Base-by-base conservation (phyloP, 208 protist species). In the Acanthamoeba castellanii region DNA sequence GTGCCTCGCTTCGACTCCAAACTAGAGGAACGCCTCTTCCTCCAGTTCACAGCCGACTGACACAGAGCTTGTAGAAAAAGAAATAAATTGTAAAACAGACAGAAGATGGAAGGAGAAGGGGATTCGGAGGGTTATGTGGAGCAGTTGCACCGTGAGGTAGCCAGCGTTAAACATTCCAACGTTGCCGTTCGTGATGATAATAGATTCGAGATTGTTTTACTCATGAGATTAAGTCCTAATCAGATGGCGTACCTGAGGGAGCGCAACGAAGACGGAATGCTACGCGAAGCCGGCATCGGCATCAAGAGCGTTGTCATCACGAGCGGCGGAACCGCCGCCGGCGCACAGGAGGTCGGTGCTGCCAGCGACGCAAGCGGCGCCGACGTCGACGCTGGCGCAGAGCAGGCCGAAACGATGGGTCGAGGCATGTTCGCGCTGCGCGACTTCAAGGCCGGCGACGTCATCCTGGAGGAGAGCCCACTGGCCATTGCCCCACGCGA, bases 1-100 rank as follows among this genome's bases (percentile, higher is more conserved):
- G 50, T 97, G n/a, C 94, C 97, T 7, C 27, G 57, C 42, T 94
- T 98, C 3, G 27, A 32, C 9, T 88, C 89, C 47, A 57, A 94
- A 3, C 1, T 94, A 7, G 94, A 95, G 42, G 22, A 81, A 30
- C 8, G 45, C 30, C 27, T 85, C 11, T 97, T 97, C 74, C 27
- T 78, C 5, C 61, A 82, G 37, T 96, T 95, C 52, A 74, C 88
- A 42, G 37, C 37, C 37, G 37, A 42, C 37, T 42, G 37, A 42
- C n/a, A n/a, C n/a, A n/a, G n/a, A n/a, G n/a, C n/a, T n/a, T n/a
- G n/a, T n/a, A n/a, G n/a, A n/a, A 42, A 42, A 42, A 3, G 3
- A 42, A 42, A 42, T 42, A 42, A 1, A 1, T 3, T 42, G 37
- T 42, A 42, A 42, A 42, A 42, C 37, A 42, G 37, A n/a, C 3